Base-by-base conservation (phyloP, 495 filamentous ascomycete genomes). In the Neurospora hispaniola region DNA sequence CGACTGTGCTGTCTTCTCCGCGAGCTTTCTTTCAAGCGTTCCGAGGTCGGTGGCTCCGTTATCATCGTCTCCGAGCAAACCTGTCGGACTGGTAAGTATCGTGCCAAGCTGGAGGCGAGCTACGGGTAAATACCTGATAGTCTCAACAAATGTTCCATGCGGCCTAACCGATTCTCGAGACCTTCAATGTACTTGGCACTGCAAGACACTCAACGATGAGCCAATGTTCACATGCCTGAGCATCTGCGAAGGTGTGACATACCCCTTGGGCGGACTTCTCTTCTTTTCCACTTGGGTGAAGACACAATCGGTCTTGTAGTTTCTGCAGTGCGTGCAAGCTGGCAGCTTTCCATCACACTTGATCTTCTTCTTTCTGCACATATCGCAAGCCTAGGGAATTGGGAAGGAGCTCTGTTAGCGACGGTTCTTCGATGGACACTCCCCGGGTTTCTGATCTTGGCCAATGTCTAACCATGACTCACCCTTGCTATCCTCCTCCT, bases 361-460 rank as follows among this genome's bases (percentile, higher is more conserved):
- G 79, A 99, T 98, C 88, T 99, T 99, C 86, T 98, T 99, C 84
- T 97, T 98, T 75, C 96, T 89, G 79, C 96, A 99, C 95, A 98
- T 97, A 79, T 99, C 96, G 85, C 96, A 99, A 70, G 96, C 96
- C 93, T 95, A 80, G 46, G 73, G 70, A 8, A 23, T 44, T 35
- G 42, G 44, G 41, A 43, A 69, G 72, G 73, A 81, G 78, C 76
- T 41, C 23, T 23, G 48, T 59, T 70, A 71, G 70, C 73, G 23
- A 16, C 31, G 9, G 44, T 48, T 31, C 38, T 38, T 46, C 2
- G 72, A 48, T 10, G 18, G 40, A 38, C 43, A 20, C 42, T 27
- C 35, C 54, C 54, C 23, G 8, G 31, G 23, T 27, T 54, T 59
- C 48, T 27, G 20, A 54, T 54, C 11, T 54, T 27, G 14, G 42